phyloP scores from a whole-genome alignment of 192 early-diverging fungal genomes.

The Physocladia obscura region DNA sequence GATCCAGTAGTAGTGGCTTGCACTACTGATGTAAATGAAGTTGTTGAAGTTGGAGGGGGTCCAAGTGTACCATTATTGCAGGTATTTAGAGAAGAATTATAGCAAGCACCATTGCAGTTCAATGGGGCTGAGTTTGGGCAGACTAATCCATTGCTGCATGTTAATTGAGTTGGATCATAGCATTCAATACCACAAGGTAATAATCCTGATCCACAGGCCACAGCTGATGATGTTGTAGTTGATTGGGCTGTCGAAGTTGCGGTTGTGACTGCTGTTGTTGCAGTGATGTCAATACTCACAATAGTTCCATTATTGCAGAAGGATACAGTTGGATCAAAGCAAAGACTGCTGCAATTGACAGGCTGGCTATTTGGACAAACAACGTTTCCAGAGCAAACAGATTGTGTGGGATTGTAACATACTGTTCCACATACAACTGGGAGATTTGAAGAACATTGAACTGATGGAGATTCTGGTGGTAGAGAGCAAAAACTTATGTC shows the following conservation, averaged over 20 bases:
- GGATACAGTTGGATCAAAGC: neutral
- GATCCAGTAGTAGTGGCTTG: too few relatives aligned
- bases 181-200: neutral
- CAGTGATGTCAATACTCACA: neutral
- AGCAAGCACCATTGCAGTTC: neutral
- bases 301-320: neutral
- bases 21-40: neutral
- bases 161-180: neutral
- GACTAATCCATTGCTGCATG: neutral
- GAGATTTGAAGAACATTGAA: neutral
- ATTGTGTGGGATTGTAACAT: neutral
- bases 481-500: too few relatives aligned
- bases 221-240: neutral
- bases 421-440: neutral
- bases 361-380: neutral
- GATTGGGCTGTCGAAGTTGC: neutral
- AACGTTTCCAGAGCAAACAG: neutral
- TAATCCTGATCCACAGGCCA: neutral
- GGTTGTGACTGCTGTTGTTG: too few relatives aligned
- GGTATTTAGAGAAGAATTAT: neutral
- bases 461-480: neutral
- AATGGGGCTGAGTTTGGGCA: neutral
- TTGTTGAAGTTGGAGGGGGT: neutral
- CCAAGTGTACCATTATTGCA: neutral
- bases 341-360: neutral